These are phyloP conservation scores for Pleurostoma richardsiae DNA, from an alignment of 2,329 filamentous ascomycete genomes.

Conservation along the genomic window DNA sequence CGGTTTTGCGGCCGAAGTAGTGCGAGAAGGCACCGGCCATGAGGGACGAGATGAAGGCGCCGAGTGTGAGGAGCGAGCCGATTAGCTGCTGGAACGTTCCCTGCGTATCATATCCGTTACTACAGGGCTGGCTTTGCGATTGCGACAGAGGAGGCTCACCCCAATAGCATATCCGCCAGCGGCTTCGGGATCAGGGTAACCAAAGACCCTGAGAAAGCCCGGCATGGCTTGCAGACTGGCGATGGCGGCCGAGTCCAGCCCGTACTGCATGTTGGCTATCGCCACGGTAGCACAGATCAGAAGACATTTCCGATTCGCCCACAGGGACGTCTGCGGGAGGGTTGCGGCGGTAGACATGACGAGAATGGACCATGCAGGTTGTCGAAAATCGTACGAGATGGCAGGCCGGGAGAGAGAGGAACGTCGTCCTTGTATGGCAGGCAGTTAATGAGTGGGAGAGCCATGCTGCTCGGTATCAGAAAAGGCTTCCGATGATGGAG, in stretches of 20 bases:
- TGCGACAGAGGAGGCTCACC: conserved; percentile 14
- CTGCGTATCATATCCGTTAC: conserved; percentile 15
- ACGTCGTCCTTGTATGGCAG: too few species aligned
- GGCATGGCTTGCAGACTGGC: conserved; percentile 44
- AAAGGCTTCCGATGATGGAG: too few species aligned
- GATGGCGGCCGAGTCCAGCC: conserved; percentile 40
- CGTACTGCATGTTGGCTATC: conserved; percentile 47
- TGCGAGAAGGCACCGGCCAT: conserved; percentile 39
- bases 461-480: too few species aligned
- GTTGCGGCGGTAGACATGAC: conserved; percentile 13
- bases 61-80: conserved; percentile 44
- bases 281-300: conserved; percentile 38
- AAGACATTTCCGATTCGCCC: conserved; percentile 37
- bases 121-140: not conserved
- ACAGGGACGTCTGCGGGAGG: conserved; percentile 26
- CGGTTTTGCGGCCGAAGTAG: conserved; percentile 38
- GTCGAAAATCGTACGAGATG: too few species aligned
- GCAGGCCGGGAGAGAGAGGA: too few species aligned
- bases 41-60: conserved; percentile 43
- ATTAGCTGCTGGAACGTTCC: conserved; percentile 47
- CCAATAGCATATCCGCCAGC: conserved; percentile 33
- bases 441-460: too few species aligned
- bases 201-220: conserved; percentile 44
- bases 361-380: too few species aligned
- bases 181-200: conserved; percentile 32